Base-by-base conservation (phyloP, 2,329 filamentous ascomycete genomes). In the Gnomoniopsis smithogilvyi region DNA sequence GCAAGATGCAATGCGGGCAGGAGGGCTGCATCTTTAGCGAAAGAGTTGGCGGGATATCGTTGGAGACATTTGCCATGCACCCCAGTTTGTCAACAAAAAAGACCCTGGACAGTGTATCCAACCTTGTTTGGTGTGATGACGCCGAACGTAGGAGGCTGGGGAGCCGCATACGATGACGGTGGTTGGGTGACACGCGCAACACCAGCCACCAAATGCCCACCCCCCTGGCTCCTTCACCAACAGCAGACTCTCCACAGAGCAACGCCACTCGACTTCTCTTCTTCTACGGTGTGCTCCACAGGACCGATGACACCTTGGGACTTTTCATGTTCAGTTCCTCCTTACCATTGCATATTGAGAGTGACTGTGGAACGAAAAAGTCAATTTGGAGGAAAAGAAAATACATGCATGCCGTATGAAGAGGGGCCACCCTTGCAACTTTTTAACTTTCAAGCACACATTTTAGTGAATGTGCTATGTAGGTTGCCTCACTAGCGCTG, bases 141-240 rank as follows among this genome's bases (percentile, higher is more conserved):
- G 52, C 50, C 48, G 22, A 43, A 24, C 24, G 58, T 41, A 47
- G 53, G 60, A 60, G 60, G 60, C 60, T 62, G 60, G 60, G 60
- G 26, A 52, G 21, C 34, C 47, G 43, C 19, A 51, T 54, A 30
- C 19, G 49, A 60, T 54, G 57, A 48, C 30, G 59, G 60, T 62
- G 60, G 60, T 62, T 62, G 60, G 60, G 60, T 33, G 17, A 43
- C 26, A 10, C 26, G 43, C 8, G 43, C 30, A 53, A 56, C 60
- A 62, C 60, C 60, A 62, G 60, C 60, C 60, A 62, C 60, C 60
- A 49, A 33, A 19, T 30, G n/a, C 34, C 48, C 56, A 2, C 19
- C 8, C 43, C 43, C 43, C 43, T 46, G 43, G 36, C 36, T n/a
- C 12, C 36, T 15, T 41, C 36, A 8, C 36, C 36, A 14, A 41